Conservation (phyloP, 768 basidiomycete genomes). For the Termitomyces sp. region DNA sequence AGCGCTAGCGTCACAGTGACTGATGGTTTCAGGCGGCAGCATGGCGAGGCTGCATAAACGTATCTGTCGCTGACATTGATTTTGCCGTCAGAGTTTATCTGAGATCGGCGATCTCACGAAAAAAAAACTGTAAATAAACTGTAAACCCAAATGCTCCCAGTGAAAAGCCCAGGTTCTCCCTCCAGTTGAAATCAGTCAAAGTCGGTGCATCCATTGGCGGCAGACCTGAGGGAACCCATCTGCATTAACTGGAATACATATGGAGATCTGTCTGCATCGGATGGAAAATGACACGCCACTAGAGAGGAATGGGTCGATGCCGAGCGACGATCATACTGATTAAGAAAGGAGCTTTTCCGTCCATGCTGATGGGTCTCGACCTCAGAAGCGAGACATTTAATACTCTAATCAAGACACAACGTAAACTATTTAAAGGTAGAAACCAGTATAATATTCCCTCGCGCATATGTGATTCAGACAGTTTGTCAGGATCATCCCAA, state of each 20-base stretch:
- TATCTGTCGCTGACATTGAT: conserved; percentile 23
- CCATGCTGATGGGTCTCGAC: not conserved
- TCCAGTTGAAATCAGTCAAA: not conserved
- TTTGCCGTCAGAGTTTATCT: conserved; percentile 29
- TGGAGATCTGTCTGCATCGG: not conserved
- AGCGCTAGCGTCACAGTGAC: conserved; percentile 15
- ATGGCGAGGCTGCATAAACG: conserved; percentile 31
- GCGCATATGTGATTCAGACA: not conserved
- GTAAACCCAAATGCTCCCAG: conserved; percentile 18
- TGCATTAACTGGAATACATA: not conserved
- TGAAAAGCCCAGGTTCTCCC: not conserved
- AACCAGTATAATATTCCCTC: not conserved
- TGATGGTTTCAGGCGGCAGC: conserved; percentile 25
- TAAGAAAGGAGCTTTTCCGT: not conserved
- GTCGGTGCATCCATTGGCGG: not conserved
- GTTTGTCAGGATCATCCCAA: conserved; percentile 1
- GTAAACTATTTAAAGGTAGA: not conserved
- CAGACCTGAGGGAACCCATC: not conserved
- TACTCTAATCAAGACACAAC: not conserved
- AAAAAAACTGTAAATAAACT: conserved; percentile 30
- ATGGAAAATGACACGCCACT: not conserved
- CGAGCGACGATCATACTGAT: conserved; percentile 5
- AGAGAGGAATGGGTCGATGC: conserved; percentile 6
- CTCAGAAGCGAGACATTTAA: not conserved
- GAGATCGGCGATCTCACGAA: conserved; percentile 30